These are phyloP conservation scores for Polyplosphaeria fusca DNA, from an alignment of 495 filamentous ascomycete species.

Conservation along the genomic window DNA sequence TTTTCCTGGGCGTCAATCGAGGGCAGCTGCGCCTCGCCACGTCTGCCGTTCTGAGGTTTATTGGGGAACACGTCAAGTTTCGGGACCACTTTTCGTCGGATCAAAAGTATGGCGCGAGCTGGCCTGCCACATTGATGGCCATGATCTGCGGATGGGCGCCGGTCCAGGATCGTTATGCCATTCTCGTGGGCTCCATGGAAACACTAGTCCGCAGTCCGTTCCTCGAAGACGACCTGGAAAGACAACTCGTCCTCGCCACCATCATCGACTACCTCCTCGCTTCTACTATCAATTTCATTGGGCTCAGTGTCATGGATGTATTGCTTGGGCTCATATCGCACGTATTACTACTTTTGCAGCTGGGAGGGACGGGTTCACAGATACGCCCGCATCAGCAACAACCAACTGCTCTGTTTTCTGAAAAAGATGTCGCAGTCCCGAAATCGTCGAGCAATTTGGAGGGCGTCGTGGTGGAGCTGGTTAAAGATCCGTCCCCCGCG, in stretches of 20 bases:
- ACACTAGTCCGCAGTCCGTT: constrained; percentile 61
- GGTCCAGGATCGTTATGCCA: constrained; percentile 86
- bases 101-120: constrained; percentile 50
- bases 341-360: constrained; percentile 67
- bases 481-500: constrained; percentile 44
- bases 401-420: constrained; percentile 25
- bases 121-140: constrained; percentile 77
- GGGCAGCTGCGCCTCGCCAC: constrained; percentile 74
- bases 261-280: constrained; percentile 77
- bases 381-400: constrained; percentile 38
- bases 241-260: constrained; percentile 67
- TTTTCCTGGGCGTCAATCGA: constrained; percentile 72
- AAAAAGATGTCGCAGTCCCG: neutral
- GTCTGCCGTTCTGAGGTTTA: constrained; percentile 65
- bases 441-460: constrained; percentile 15
- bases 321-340: constrained; percentile 77
- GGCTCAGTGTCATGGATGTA: constrained; percentile 89
- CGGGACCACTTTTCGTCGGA: constrained; percentile 43
- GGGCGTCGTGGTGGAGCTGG: constrained; percentile 33
- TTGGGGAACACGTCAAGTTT: constrained; percentile 56
- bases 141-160: constrained; percentile 78
- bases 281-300: constrained; percentile 87
- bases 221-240: constrained; percentile 61
- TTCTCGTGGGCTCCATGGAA: constrained; percentile 76
- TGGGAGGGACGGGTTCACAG: constrained; percentile 51